phyloP scores from a whole-genome alignment of 179 eudicot genomes.

The Heliamphora pulchella region DNA sequence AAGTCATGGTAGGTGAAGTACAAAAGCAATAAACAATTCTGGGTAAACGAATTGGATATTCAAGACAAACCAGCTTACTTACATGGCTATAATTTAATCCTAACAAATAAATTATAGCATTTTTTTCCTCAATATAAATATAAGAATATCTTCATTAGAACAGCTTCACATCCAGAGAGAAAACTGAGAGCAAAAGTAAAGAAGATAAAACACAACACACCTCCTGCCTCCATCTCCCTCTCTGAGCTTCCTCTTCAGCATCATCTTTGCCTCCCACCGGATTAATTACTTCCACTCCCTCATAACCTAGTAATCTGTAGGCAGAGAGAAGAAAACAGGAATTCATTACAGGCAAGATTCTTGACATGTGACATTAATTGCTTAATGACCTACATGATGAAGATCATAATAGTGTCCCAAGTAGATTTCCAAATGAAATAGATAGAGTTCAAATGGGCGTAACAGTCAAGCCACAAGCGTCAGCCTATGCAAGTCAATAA shows the following conservation, averaged over 20 bases:
- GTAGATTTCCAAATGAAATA: neutral
- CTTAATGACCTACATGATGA: neutral
- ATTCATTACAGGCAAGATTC: neutral
- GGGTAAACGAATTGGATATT: neutral
- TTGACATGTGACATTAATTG: neutral
- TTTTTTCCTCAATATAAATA: neutral
- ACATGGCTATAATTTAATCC: neutral
- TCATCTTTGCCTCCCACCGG: conserved; percentile 53
- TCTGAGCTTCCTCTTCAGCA: conserved; percentile 45
- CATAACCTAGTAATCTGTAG: conserved; percentile 33
- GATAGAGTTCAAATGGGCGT: neutral
- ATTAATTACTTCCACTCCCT: conserved; percentile 48
- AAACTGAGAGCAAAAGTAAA: neutral
- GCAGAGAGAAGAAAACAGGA: conserved; percentile 6
- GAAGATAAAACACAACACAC: conserved; percentile 17
- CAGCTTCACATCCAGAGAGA: neutral
- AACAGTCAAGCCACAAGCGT: neutral
- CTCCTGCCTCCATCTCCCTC: conserved; percentile 47
- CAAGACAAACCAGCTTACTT: neutral
- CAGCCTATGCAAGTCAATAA: conserved; percentile 7
- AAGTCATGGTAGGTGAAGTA: neutral
- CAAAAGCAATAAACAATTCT: neutral
- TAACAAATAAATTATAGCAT: neutral
- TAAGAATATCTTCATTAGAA: neutral
- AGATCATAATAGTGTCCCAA: neutral